A percentile compares a stretch with the other conserved stretches of the same genome.
Evolutionary conservation across 495 filamentous ascomycete genomes (phyloP).

Genomic region (Collariella sp.): DNA sequence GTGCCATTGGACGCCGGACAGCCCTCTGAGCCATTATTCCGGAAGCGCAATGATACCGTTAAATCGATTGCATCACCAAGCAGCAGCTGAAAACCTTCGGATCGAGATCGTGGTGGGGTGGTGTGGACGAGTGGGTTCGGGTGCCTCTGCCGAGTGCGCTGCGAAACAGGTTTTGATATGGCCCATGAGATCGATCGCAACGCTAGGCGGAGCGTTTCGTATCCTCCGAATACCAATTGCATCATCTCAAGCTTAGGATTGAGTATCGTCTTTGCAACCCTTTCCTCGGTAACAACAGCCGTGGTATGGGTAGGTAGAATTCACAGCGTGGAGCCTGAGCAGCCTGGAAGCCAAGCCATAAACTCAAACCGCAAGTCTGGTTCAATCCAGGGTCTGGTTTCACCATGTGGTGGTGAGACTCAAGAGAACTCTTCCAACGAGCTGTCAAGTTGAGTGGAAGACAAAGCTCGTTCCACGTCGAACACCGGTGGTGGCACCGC

Average conservation of each 20-base stretch:
- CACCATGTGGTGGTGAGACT: not conserved
- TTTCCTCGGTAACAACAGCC: too few relatives aligned
- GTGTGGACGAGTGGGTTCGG: not conserved
- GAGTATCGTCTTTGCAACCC: not conserved
- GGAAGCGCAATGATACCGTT: not conserved
- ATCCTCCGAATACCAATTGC: not conserved
- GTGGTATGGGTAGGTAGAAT: too few relatives aligned
- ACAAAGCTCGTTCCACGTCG: too few relatives aligned
- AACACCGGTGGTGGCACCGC: too few relatives aligned
- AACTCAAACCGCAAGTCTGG: too few relatives aligned
- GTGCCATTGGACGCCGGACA: too few relatives aligned
- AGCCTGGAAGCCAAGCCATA: too few relatives aligned
- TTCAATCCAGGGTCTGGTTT: not conserved
- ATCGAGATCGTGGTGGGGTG: not conserved
- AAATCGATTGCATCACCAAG: not conserved
- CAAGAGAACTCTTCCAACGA: too few relatives aligned
- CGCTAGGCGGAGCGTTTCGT: not conserved
- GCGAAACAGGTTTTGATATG: conserved; percentile 1
- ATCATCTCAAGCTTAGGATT: not conserved
- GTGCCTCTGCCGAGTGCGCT: not conserved
- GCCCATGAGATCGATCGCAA: not conserved
- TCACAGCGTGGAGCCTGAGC: too few relatives aligned
- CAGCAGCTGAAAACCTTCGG: not conserved
- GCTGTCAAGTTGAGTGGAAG: too few relatives aligned
- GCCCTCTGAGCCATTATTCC: not conserved